Percentiles rank a stretch among this genome's conserved stretches.
These are phyloP conservation scores for Coemansia sp. DNA, from an alignment of 192 early-diverging fungal species.

Conservation along the genomic window DNA sequence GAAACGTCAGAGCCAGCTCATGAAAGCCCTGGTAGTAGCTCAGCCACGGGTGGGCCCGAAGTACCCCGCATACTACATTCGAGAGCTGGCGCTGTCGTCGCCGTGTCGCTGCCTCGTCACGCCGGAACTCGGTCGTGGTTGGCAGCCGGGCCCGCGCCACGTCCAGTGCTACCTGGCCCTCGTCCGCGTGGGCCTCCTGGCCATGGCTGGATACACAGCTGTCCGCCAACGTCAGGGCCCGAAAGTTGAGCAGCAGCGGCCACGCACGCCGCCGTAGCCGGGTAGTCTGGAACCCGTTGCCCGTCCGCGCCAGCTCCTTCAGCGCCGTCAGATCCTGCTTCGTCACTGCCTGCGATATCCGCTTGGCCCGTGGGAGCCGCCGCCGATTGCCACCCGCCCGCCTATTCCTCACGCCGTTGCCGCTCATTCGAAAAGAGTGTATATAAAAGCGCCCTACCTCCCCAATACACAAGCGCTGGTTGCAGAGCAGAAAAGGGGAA, in stretches of 20 bases:
- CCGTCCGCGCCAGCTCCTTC: slow-evolving; percentile 31
- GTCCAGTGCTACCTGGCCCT: slow-evolving; percentile 39
- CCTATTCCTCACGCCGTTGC: too few relatives aligned
- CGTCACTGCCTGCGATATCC: slow-evolving; percentile 34
- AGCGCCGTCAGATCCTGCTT: slow-evolving; percentile 30
- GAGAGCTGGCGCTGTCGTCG: slow-evolving; percentile 51
- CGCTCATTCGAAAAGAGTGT: not conserved
- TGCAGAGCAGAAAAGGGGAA: too few relatives aligned
- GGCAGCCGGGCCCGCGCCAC: slow-evolving; percentile 23
- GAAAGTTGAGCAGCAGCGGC: slow-evolving; percentile 43
- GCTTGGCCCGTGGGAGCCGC: slow-evolving; percentile 12
- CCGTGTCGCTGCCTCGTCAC: slow-evolving; percentile 22
- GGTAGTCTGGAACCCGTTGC: slow-evolving; percentile 26
- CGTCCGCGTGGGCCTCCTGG: slow-evolving; percentile 21
- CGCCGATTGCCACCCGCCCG: too few relatives aligned
- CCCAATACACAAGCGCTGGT: too few relatives aligned
- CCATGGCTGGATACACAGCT: not conserved
- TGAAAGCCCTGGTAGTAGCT: slow-evolving; percentile 66
- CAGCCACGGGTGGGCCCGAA: slow-evolving; percentile 56
- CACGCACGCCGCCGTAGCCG: slow-evolving; percentile 34
- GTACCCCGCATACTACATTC: slow-evolving; percentile 41
- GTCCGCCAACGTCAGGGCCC: slow-evolving; percentile 20
- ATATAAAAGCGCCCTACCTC: too few relatives aligned
- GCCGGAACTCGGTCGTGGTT: slow-evolving; percentile 15
- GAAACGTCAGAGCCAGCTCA: slow-evolving; percentile 45